phyloP scores from a whole-genome alignment of 78 protist species.

The Acrasis kona region DNA sequence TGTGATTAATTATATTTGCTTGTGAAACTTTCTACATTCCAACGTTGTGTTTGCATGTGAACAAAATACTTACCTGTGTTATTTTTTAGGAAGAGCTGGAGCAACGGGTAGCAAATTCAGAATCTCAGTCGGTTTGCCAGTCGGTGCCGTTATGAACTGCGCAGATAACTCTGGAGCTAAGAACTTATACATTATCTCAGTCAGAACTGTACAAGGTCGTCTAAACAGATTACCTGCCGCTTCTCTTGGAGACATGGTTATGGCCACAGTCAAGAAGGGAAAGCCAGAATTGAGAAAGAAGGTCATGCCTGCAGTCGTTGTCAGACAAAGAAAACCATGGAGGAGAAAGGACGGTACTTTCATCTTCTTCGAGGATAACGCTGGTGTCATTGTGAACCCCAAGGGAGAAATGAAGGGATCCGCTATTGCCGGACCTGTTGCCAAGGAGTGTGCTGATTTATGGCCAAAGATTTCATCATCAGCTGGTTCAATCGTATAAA shows the following conservation, averaged over 20 bases:
- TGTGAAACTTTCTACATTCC: no score
- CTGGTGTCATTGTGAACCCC: conserved; percentile 96
- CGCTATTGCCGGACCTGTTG: conserved; percentile 97
- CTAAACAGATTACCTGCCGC: conserved; percentile 95
- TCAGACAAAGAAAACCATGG: conserved; percentile 96
- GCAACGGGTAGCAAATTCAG: conserved; percentile 69
- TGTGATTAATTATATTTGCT: no score
- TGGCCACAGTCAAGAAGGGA: conserved; percentile 98
- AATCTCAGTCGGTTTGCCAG: conserved; percentile 79
- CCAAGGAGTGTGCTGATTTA: conserved; percentile 97
- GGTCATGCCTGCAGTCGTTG: conserved; percentile 89
- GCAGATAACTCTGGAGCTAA: conserved; percentile 99
- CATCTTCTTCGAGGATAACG: conserved; percentile 98
- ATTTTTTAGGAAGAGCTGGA: conserved; percentile 50
- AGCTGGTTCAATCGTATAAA: conserved; percentile 16
- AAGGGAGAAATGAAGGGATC: conserved; percentile 99
- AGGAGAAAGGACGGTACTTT: conserved; percentile 85
- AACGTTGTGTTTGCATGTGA: no score
- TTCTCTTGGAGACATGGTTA: conserved; percentile 90
- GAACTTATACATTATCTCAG: conserved; percentile 97
- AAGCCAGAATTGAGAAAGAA: conserved; percentile 97
- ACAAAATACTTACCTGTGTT: no score
- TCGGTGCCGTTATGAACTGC: conserved; percentile 95
- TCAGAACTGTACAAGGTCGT: conserved; percentile 84
- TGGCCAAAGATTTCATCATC: conserved; percentile 94